Conservation (phyloP, 2,329 filamentous ascomycete species). For the Aspergillus sp. region DNA sequence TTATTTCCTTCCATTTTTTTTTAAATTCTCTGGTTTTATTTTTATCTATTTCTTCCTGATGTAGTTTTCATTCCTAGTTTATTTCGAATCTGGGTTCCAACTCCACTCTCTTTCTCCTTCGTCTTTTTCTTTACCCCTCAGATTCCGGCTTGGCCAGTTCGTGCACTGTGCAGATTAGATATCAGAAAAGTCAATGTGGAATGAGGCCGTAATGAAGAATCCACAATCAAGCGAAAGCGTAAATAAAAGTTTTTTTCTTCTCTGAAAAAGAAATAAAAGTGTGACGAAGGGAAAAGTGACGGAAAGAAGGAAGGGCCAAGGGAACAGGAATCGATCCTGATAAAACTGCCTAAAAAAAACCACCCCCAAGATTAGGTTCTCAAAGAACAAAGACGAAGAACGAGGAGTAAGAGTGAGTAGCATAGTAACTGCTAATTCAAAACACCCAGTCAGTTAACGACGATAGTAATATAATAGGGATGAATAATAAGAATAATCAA, state of each 20-base stretch:
- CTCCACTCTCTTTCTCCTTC: not conserved
- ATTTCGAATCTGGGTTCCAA: not conserved
- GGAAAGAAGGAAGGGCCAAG: not conserved
- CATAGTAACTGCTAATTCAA: not conserved
- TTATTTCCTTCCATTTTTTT: slow-evolving; percentile 4
- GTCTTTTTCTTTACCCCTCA: not conserved
- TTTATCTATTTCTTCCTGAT: not conserved
- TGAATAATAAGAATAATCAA: not conserved
- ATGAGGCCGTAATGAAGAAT: slow-evolving; percentile 7
- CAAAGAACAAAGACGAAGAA: not conserved
- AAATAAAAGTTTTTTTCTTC: not conserved
- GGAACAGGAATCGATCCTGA: not conserved
- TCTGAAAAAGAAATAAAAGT: not conserved
- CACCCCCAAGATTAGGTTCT: not conserved
- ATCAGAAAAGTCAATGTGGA: slow-evolving; percentile 10
- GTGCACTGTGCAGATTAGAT: slow-evolving; percentile 14
- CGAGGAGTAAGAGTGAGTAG: not conserved
- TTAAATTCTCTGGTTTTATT: not conserved
- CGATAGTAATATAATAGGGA: not conserved
- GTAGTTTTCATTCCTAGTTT: not conserved
- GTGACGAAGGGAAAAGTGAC: not conserved
- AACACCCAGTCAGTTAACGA: not conserved
- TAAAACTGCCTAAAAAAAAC: not conserved
- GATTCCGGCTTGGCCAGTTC: slow-evolving; percentile 5
- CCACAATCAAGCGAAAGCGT: slow-evolving; percentile 3